A percentile compares a stretch with the other conserved stretches of the same genome.
phyloP scores from a whole-genome alignment of 495 filamentous ascomycete species.

The Daldinia caldariorum region DNA sequence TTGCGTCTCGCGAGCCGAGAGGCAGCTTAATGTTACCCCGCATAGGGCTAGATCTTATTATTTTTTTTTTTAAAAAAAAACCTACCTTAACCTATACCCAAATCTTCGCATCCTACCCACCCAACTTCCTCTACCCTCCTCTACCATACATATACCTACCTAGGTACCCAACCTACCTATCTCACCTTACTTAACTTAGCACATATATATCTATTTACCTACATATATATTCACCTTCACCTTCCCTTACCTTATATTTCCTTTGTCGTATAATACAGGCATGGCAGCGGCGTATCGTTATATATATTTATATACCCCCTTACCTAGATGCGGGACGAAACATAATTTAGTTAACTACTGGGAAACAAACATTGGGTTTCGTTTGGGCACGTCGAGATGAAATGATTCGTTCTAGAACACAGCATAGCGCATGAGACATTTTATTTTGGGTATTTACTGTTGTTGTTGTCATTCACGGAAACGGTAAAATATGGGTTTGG shows the following conservation, averaged over 20 bases:
- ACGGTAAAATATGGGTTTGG: slow-evolving; percentile 28
- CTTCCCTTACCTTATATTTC: slow-evolving; percentile 11
- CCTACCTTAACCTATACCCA: too few relatives aligned
- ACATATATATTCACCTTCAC: slow-evolving; percentile 3
- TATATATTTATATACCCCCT: slow-evolving; percentile 21
- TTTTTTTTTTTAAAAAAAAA: not conserved
- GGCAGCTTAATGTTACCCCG: slow-evolving; percentile 40
- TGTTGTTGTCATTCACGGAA: slow-evolving; percentile 6
- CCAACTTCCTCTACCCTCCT: not conserved
- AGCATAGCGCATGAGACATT: slow-evolving; percentile 38
- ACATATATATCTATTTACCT: slow-evolving; percentile 2
- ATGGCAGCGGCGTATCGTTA: slow-evolving; percentile 44
- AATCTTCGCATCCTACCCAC: not conserved
- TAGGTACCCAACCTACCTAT: not conserved
- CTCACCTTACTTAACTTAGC: not conserved
- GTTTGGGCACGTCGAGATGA: slow-evolving; percentile 31
- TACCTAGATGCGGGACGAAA: slow-evolving; percentile 31
- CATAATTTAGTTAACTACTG: not conserved
- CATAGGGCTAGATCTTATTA: slow-evolving; percentile 36
- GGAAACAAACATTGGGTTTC: slow-evolving; percentile 21
- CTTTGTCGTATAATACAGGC: slow-evolving; percentile 41
- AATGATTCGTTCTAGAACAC: slow-evolving; percentile 26
- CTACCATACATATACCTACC: not conserved
- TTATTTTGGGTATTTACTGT: not conserved
- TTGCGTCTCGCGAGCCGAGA: slow-evolving; percentile 29